A percentile compares a stretch with the other conserved stretches of the same genome.
Conservation (phyloP, 257 asterid genomes). For the Scutellaria baicalensis region DNA sequence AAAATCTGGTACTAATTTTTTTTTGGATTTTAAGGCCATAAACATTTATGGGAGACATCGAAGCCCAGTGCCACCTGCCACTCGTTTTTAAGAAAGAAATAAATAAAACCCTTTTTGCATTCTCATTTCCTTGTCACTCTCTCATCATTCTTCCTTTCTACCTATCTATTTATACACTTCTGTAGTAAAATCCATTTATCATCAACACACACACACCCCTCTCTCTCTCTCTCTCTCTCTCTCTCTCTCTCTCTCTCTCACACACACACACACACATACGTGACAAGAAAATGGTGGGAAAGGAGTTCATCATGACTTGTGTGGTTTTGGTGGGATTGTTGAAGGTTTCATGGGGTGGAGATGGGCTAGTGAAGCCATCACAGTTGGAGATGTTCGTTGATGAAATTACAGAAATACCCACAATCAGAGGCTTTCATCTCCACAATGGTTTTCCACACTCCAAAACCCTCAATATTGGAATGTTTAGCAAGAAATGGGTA, state of each 20-base stretch:
- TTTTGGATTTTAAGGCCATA: no score
- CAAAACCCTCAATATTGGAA: conserved; percentile 48
- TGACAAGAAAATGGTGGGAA: conserved; percentile 13
- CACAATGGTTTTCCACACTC: conserved; percentile 29
- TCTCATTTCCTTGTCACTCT: conserved; percentile 18
- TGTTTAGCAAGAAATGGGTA: conserved; percentile 86
- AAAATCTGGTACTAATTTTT: no score
- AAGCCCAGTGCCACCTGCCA: conserved; percentile 7
- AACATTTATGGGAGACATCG: conserved; percentile 18
- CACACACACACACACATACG: not conserved
- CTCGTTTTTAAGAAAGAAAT: not conserved
- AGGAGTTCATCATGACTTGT: not conserved
- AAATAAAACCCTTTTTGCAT: not conserved
- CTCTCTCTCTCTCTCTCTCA: not conserved
- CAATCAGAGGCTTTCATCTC: conserved; percentile 45
- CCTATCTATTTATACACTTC: no score
- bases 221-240: not conserved
- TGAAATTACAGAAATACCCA: conserved; percentile 62
- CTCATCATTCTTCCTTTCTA: not conserved
- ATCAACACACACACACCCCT: not conserved
- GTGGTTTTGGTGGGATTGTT: not conserved
- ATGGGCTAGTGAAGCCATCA: conserved; percentile 28
- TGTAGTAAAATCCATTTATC: not conserved
- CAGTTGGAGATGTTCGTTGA: conserved; percentile 68
- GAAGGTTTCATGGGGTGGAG: conserved; percentile 31